Evolutionary conservation across 2,329 filamentous ascomycete species (phyloP), one percentile per base, ranked within the genome.

Genomic region (Clonostachys rosea): DNA sequence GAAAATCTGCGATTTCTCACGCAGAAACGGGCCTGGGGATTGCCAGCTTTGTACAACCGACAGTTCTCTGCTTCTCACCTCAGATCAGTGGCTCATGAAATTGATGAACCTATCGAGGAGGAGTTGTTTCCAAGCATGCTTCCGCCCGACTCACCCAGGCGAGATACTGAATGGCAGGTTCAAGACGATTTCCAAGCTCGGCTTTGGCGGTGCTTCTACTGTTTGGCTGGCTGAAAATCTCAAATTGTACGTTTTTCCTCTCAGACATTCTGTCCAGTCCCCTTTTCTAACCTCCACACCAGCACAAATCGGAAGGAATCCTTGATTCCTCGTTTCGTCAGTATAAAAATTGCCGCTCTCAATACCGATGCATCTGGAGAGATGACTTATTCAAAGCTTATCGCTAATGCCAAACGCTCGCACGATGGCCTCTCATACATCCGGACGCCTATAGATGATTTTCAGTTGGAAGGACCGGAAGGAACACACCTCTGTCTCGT

Each of bases 201-300:
- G 65, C 10, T 67, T 54, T 48, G 66, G 64, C 34, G 53, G 53
- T 8, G 58, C 54, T 17, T 69, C 64, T 40, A 69, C 65, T 16
- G 64, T 68, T 34, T 70, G 66, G 64, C 56, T 69, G 33, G 64
- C 64, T 18, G 52, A 57, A 43, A 56, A 57, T 42, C 46, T 58
- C 24, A 41, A 47, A 42, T 54, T 45, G 52, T 50, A 43, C 45
- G 50, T 10, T 6, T 9, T 44, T 30, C 16, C 41, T 13, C 18
- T 11, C n/a, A 12, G 16, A 8, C 13, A 36, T 30, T 30, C 24
- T 30, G n/a, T n/a, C n/a, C n/a, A n/a, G 8, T 44, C 33, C 40
- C 41, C 8, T 24, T 41, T 18, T 14, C 18, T 35, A 4, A 39
- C 11, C 1, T 34, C 11, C n/a, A 24, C 6, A 39, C 18, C 30